Base-by-base conservation (phyloP, 1,139 yeast species). In the Magnusiomyces tetraspermus region DNA sequence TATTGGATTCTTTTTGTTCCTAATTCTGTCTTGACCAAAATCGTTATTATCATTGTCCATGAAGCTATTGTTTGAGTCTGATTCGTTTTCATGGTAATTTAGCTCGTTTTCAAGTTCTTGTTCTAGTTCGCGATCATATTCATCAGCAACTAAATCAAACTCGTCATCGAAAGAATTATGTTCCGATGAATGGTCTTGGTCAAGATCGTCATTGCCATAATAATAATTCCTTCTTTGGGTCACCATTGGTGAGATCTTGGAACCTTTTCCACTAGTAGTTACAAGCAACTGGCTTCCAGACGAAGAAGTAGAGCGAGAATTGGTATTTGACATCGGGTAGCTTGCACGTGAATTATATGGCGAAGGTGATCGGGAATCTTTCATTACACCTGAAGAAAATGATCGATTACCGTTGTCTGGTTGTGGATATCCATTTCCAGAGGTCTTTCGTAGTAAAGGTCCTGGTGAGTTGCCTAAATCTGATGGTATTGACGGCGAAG, bases 291-390 rank as follows among this genome's bases (percentile, higher is more conserved):
- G 42, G 23, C 24, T 24, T 19, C 42, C 24, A 19, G 24, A 38
- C 6, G 53, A 50, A 41, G 52, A 38, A n/a, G 51, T 42, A 10
- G 55, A 51, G 15, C 51, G 37, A 15, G 55, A 48, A 48, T 21
- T 38, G n/a, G 8, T 30, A 30, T 30, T 30, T 8, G 42, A 19
- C 15, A 38, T 19, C 10, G 42, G 42, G 24, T 38, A 38, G 24
- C 42, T 38, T 17, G 42, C 42, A 10, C 42, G 22, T 4, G 42
- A 24, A 5, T 6, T 4, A 10, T 38, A 21, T 10, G 42, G 8
- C 5, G 42, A 38, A 4, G 42, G 42, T 3, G 42, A 38, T 19
- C 42, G 5, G 8, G 42, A 38, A 22, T 24, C 5, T 5, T 22
- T 3, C 6, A 21, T n/a, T 4, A n/a, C 21, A 10, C 24, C 24